Evolutionary conservation across 352 stramenopile genomes (phyloP), one percentile per base, ranked within the genome.

Genomic region (Globisporangium megalacanthum): DNA sequence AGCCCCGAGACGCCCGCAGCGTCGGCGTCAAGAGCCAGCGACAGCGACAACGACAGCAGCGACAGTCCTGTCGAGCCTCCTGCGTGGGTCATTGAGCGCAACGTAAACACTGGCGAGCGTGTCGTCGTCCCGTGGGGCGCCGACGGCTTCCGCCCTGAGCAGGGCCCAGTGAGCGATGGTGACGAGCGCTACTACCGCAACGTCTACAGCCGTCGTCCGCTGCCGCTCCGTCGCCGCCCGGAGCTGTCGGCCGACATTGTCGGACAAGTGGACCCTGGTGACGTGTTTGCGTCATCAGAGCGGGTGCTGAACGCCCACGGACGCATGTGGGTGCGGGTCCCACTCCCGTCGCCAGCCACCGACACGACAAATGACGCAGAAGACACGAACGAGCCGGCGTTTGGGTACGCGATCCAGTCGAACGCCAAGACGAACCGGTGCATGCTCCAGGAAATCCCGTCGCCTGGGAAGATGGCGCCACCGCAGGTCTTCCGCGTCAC

Each of bases 361-460:
- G 60, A 56, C 0, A 56, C 54, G 0, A 79, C 25, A 29, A 29
- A 29, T 4, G 2, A 77, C 37, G 54, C 57, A n/a, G 62, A 86
- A 17, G 69, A 84, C 20, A 58, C 62, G 0, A 73, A 68, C 5
- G 64, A 72, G 36, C 25, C 25, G 25, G 25, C 1, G 25, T 90
- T 85, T 36, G 81, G 78, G 29, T 91, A 84, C 35, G 77, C 64
- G n/a, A 84, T 91, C 51, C 81, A 89, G 62, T 87, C 75, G 14
- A 88, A 87, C 47, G 77, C 79, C 41, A 88, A 86, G 66, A 89
- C 76, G 2, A 92, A 92, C 44, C 70, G 72, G 8, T 88, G 77
- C 48, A 84, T 92, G 75, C 69, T 92, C 1, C 77, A 85, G 49
- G 82, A 92, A 60, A 86, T 92, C 36, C 55, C 74, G 11, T 15